These are phyloP conservation scores for Ophiosphaerella herpotricha DNA, from an alignment of 2,329 filamentous ascomycete species.

Conservation along the genomic window DNA sequence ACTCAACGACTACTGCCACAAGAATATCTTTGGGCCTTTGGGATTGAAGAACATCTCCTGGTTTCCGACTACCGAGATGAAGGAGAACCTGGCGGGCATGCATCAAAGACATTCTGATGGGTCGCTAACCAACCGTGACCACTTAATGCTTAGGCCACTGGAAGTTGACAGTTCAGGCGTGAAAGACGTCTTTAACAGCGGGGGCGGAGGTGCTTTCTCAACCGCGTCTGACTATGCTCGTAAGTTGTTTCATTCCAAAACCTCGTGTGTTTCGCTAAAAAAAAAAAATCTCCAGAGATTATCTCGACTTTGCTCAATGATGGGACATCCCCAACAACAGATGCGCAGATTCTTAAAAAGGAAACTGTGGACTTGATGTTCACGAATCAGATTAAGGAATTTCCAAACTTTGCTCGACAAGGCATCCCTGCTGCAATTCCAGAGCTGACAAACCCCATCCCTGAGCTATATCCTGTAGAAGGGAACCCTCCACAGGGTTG, in stretches of 20 bases:
- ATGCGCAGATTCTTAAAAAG: constrained; percentile 57
- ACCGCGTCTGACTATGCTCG: constrained; percentile 63
- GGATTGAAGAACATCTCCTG: constrained; percentile 58
- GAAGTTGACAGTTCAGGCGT: constrained; percentile 50
- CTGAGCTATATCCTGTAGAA: constrained; percentile 54
- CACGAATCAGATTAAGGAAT: constrained; percentile 61
- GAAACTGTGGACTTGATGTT: constrained; percentile 68
- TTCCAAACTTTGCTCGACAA: constrained; percentile 57
- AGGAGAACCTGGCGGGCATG: constrained; percentile 60
- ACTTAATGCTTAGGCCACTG: constrained; percentile 56
- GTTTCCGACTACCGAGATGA: constrained; percentile 62
- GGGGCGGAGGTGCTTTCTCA: constrained; percentile 65
- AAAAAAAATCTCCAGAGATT: constrained; percentile 53
- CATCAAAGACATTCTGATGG: constrained; percentile 55
- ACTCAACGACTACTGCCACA: constrained; percentile 51
- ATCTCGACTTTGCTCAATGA: constrained; percentile 67
- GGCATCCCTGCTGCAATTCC: constrained; percentile 55
- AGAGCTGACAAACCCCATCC: constrained; percentile 54
- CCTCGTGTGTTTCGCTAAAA: constrained; percentile 8
- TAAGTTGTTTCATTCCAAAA: constrained; percentile 38
- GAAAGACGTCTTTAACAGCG: constrained; percentile 58
- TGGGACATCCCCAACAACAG: constrained; percentile 63
- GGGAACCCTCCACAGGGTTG: constrained; percentile 63
- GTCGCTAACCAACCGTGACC: constrained; percentile 50
- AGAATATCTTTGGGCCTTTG: constrained; percentile 52